phyloP scores from a whole-genome alignment of 768 basidiomycete species.

The Mycena galericulata region DNA sequence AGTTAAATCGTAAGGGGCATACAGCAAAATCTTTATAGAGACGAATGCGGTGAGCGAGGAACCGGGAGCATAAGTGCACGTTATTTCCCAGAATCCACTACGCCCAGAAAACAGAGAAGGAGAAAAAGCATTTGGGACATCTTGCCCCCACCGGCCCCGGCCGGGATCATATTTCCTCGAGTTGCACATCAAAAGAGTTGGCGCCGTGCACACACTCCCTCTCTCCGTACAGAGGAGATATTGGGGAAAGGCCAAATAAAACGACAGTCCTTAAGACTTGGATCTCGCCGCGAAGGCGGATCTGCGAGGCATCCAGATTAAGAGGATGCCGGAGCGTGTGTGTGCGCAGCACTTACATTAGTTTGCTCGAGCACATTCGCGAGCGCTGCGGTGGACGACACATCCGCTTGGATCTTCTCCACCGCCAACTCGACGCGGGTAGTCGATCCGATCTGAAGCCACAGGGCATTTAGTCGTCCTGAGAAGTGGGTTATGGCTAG shows the following conservation, averaged over 20 bases:
- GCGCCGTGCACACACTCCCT: no score
- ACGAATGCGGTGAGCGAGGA: no score
- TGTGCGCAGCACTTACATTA: neutral
- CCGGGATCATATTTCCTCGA: neutral
- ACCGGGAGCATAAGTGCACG: no score
- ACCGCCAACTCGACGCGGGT: neutral
- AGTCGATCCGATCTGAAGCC: neutral
- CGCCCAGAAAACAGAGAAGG: neutral
- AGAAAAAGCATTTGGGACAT: neutral
- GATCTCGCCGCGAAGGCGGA: neutral
- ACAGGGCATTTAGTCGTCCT: neutral
- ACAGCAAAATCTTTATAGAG: no score
- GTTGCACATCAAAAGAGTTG: neutral
- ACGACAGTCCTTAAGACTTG: neutral
- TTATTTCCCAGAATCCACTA: no score
- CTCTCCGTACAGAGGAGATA: neutral
- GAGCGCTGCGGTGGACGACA: neutral
- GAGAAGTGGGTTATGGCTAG: no score
- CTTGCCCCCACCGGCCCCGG: neutral
- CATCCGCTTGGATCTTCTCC: neutral
- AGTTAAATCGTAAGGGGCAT: no score
- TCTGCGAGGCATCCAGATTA: neutral
- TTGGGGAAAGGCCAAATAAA: conserved; percentile 14
- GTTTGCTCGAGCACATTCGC: neutral
- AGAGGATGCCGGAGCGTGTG: neutral